Evolutionary conservation across 2,329 filamentous ascomycete species (phyloP).

Genomic region (Biscogniauxia mediterranea): DNA sequence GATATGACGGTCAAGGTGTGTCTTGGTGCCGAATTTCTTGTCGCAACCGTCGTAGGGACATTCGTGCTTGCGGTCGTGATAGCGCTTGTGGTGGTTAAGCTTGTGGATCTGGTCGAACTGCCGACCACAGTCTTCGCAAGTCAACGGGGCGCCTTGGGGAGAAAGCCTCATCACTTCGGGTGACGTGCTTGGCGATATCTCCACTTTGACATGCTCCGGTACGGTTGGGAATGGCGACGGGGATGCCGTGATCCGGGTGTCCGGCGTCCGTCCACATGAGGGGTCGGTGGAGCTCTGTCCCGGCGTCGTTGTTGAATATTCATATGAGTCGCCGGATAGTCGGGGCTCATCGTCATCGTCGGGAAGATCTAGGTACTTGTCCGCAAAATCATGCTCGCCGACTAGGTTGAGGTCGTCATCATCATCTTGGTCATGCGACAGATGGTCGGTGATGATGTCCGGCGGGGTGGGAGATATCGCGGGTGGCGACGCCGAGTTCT

Average conservation of each 20-base stretch:
- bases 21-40: constrained; percentile 60
- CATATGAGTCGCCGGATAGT: constrained; percentile 29
- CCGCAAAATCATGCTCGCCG: constrained; percentile 18
- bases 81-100: constrained; percentile 60
- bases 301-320: constrained; percentile 29
- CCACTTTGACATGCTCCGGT: constrained; percentile 22
- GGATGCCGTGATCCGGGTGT: constrained; percentile 31
- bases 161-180: constrained; percentile 27
- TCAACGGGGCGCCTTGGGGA: constrained; percentile 20
- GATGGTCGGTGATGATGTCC: constrained; percentile 22
- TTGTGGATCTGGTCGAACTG: constrained; percentile 59
- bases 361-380: constrained; percentile 30
- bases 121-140: constrained; percentile 43
- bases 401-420: constrained; percentile 16
- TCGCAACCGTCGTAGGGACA: constrained; percentile 46
- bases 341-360: constrained; percentile 30
- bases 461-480: constrained; percentile 25
- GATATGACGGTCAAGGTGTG: constrained; percentile 60
- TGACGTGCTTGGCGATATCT: constrained; percentile 27
- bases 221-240: constrained; percentile 29
- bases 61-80: constrained; percentile 55
- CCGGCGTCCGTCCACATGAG: constrained; percentile 33
- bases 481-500: constrained; percentile 32
- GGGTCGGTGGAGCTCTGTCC: constrained; percentile 30
- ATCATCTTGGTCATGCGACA: constrained; percentile 16